Evolutionary conservation across 352 stramenopile species (phyloP), one percentile per base, ranked within the genome.

Genomic region (Phytophthora pinifolia): DNA sequence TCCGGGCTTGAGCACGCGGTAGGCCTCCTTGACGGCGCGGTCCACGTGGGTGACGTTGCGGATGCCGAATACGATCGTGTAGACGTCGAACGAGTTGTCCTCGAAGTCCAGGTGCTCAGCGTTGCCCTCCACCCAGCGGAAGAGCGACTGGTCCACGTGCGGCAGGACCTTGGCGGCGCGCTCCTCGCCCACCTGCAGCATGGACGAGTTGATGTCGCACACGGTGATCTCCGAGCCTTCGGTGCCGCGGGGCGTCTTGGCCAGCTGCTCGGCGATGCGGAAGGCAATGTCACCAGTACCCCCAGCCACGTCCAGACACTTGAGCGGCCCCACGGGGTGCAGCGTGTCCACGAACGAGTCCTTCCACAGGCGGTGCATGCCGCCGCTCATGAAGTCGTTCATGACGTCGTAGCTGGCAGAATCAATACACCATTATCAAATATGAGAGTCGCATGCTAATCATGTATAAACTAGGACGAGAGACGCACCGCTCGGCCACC

Each of bases 361-460:
- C 63, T 99, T 99, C 96, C 97, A 99, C 18, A 98, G 61, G 22
- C 97, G 84, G 67, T 97, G 89, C 80, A 97, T 87, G 48, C 91
- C 96, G 36, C 83, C 96, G 59, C 85, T 98, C 97, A 99, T 99
- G 59, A 99, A 92, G 76, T 99, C 97, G 76, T 99, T 99, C 97
- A 99, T 99, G 15, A 99, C 74, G 76, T 99, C 97, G 50, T 96
- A 96, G 53, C 81, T 85, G 49, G 10, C 12, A 17, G 17, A 31
- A 22, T 22, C 38, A 54, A 4, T 27, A 27, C 22, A 4, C 4
- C 22, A 27, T 27, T 30, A 46, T 34, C 17, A 43, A 30, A 25
- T 43, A 50, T 57, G 13, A 61, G 49, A 29, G 31, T 17, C 30
- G 32, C 12, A 38, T 18, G 17, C 30, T 30, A 9, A 13, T 15